Conservation (phyloP, 1,139 yeast species). For the Spencermartinsiella ligniputridi region DNA sequence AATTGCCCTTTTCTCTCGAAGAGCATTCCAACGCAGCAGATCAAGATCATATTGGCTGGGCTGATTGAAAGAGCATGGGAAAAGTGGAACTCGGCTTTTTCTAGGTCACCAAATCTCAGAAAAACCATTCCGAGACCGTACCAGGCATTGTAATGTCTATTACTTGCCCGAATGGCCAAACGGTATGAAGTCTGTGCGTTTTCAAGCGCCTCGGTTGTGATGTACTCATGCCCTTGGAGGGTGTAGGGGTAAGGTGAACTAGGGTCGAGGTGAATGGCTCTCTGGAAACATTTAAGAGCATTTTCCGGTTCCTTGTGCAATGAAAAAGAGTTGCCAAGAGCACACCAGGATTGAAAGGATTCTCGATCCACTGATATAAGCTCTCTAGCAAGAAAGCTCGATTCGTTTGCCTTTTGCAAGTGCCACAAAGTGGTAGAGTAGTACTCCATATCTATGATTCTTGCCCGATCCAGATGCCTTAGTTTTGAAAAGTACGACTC, state of each 20-base stretch:
- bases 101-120: constrained; percentile 78
- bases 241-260: constrained; percentile 85
- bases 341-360: constrained; percentile 87
- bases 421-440: constrained; percentile 94
- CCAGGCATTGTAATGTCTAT: constrained; percentile 88
- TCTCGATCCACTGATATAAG: constrained; percentile 60
- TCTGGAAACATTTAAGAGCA: constrained; percentile 81
- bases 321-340: constrained; percentile 84
- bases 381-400: constrained; percentile 79
- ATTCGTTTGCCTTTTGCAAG: constrained; percentile 72
- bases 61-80: constrained; percentile 83
- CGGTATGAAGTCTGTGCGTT: constrained; percentile 84
- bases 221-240: constrained; percentile 88
- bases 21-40: constrained; percentile 94
- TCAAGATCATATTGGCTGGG: constrained; percentile 83
- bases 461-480: constrained; percentile 68
- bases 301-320: constrained; percentile 82
- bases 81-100: constrained; percentile 82
- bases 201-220: constrained; percentile 85
- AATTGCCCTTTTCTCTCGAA: constrained; percentile 69
- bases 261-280: constrained; percentile 70
- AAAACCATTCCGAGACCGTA: constrained; percentile 97
- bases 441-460: constrained; percentile 85
- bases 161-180: constrained; percentile 68
- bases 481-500: constrained; percentile 59